Base-by-base conservation (phyloP, 495 filamentous ascomycete genomes). In the Hypoxylon trugodes region DNA sequence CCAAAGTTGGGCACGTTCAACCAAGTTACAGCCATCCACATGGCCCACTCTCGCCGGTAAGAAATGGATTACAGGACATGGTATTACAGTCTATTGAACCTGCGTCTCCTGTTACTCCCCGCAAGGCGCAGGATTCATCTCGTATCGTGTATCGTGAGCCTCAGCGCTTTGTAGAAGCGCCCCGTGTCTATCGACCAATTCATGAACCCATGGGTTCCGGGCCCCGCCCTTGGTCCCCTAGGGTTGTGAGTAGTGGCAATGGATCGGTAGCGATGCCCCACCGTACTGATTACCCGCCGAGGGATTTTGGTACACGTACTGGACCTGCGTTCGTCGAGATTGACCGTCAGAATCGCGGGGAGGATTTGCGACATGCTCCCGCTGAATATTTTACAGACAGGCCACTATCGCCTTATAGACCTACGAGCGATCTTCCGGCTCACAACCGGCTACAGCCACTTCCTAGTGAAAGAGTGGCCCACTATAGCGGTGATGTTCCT, bases 1-100 rank as follows among this genome's bases (percentile, higher is more conserved):
- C 70, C 70, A 73, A 73, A 73, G 70, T 73, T 73, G 70, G 70
- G 70, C 61, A 57, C 35, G 56, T 49, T 18, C 45, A 45, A 32
- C 41, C 60, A 13, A 36, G 33, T 15, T 52, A 55, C 38, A 16
- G 19, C 35, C 55, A 61, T 19, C 35, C 60, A 30, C 50, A 59
- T n/a, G 24, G 26, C 46, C 45, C 63, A 38, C 16, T 70, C 15
- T 63, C 63, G 33, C 60, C 63, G 35, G 51, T 65, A 43, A 66
- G 61, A 54, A 13, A 61, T 41, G 53, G 61, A 19, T 59, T 73
- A 21, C 64, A 73, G 45, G 70, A 73, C 60, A 62, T 70, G 70
- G 15, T 70, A 9, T 22, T 73, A 19, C 67, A 57, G 48, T 73
- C 70, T 48, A 65, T 73, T 65, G 70, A 73, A 42, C 64, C 70